Conservation (phyloP, 208 protist species). For the Trypanosoma avium region DNA sequence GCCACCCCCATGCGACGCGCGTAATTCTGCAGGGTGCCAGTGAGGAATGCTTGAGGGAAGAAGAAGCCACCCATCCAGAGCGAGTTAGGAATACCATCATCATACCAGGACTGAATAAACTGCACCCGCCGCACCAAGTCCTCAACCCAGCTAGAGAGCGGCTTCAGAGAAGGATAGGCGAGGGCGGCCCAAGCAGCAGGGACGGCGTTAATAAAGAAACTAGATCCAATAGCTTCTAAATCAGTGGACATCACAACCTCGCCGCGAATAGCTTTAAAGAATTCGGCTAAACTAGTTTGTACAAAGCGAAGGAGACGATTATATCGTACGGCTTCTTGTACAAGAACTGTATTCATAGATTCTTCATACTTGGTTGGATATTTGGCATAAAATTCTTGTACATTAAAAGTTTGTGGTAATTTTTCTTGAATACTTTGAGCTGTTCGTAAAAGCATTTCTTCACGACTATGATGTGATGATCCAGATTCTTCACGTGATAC, state of each 20-base stretch:
- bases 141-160: constrained; percentile 96
- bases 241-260: constrained; percentile 97
- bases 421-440: constrained; percentile 83
- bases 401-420: constrained; percentile 85
- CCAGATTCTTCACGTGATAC: constrained; percentile 68
- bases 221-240: constrained; percentile 94
- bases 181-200: constrained; percentile 82
- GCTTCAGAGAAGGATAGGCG: constrained; percentile 96
- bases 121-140: constrained; percentile 90
- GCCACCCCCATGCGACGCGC: constrained; percentile 92
- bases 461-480: constrained; percentile 36
- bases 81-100: constrained; percentile 70
- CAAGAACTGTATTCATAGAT: constrained; percentile 95
- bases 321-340: constrained; percentile 93
- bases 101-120: constrained; percentile 93
- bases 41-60: constrained; percentile 97
- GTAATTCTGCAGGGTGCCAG: constrained; percentile 96
- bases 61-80: constrained; percentile 98
- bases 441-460: constrained; percentile 77
- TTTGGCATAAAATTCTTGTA: constrained; percentile 74
- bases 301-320: constrained; percentile 94
- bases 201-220: constrained; percentile 96
- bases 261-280: constrained; percentile 93
- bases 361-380: constrained; percentile 93
- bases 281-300: constrained; percentile 84